phyloP scores from a whole-genome alignment of 345 rosid species.

The Lepidium africanum region DNA sequence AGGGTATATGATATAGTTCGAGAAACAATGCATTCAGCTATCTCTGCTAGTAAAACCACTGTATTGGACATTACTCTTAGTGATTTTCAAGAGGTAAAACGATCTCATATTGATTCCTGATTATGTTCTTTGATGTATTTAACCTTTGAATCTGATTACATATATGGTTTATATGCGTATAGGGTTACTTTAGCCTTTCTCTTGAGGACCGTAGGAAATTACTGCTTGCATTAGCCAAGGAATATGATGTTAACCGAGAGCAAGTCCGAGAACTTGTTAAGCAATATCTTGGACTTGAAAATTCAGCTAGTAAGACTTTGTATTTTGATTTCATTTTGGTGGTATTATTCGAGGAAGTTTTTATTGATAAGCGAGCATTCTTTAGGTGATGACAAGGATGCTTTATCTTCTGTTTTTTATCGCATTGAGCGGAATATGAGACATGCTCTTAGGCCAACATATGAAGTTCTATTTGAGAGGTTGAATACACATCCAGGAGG shows the following conservation, averaged over 20 bases:
- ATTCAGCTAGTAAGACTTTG: constrained; percentile 35
- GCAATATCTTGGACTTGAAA: constrained; percentile 75
- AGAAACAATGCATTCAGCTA: constrained; percentile 71
- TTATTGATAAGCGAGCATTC: background rate
- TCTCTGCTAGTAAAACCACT: constrained; percentile 66
- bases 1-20: constrained; percentile 64
- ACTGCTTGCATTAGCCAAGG: constrained; percentile 61
- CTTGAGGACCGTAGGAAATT: constrained; percentile 48
- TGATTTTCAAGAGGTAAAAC: constrained; percentile 66
- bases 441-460: constrained; percentile 68
- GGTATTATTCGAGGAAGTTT: background rate
- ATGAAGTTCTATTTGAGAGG: constrained; percentile 79
- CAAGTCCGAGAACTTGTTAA: constrained; percentile 70
- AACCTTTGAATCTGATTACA: background rate
- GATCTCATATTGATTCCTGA: background rate
- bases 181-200: constrained; percentile 76
- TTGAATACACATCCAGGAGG: constrained; percentile 86
- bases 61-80: constrained; percentile 58
- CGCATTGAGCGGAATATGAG: constrained; percentile 76
- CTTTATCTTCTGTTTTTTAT: constrained; percentile 53
- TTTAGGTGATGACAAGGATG: constrained; percentile 49
- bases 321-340: background rate
- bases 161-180: constrained; percentile 13
- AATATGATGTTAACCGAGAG: constrained; percentile 63
- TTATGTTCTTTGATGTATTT: background rate